These are phyloP conservation scores for Starmerella lactis-condensi DNA, from an alignment of 805 yeast species.

Conservation along the genomic window DNA sequence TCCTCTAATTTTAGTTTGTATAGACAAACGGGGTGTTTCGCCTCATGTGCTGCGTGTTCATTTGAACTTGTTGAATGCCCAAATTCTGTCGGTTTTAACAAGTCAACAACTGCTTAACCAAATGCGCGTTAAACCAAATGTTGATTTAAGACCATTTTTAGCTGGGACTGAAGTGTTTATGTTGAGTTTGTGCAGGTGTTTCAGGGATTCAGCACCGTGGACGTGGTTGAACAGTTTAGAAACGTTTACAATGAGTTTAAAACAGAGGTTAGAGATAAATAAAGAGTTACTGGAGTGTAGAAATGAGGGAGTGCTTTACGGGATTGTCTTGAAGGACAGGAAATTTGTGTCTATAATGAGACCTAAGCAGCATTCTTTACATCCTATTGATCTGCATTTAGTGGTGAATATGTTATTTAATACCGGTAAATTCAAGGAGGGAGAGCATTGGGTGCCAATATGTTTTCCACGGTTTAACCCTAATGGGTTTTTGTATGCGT, in stretches of 20 bases:
- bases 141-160: slow-evolving; percentile 58
- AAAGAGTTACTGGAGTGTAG: slow-evolving; percentile 33
- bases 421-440: slow-evolving; percentile 32
- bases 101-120: slow-evolving; percentile 54
- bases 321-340: slow-evolving; percentile 49
- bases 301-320: slow-evolving; percentile 44
- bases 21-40: slow-evolving; percentile 25
- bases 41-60: slow-evolving; percentile 37
- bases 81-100: slow-evolving; percentile 65
- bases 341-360: slow-evolving; percentile 50
- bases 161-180: slow-evolving; percentile 62
- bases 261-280: slow-evolving; percentile 40
- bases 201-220: slow-evolving; percentile 39
- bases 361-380: slow-evolving; percentile 59
- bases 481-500: slow-evolving; percentile 71
- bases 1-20: slow-evolving; percentile 60
- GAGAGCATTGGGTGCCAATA: slow-evolving; percentile 80
- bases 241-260: slow-evolving; percentile 38
- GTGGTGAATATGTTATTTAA: slow-evolving; percentile 53
- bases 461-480: slow-evolving; percentile 82
- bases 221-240: slow-evolving; percentile 48
- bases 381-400: slow-evolving; percentile 64
- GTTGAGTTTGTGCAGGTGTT: slow-evolving; percentile 39
- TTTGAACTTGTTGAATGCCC: slow-evolving; percentile 53
- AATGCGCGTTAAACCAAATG: slow-evolving; percentile 54